Conservation (phyloP, 208 protist species). For the Wallacemonas sp. region DNA sequence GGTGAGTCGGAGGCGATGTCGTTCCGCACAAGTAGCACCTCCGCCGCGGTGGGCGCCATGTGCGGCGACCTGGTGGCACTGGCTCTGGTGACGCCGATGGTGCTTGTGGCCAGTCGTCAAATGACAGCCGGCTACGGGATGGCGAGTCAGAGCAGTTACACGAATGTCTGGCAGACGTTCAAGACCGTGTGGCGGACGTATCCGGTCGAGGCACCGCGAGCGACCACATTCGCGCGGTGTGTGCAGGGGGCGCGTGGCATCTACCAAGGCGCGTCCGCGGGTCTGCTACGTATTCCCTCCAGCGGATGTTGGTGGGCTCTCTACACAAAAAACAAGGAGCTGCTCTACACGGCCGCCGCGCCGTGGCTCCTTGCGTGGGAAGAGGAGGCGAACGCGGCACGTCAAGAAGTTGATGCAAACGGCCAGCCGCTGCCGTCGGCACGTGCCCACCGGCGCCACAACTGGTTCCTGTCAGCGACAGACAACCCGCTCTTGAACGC, state of each 20-base stretch:
- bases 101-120: constrained; percentile 74
- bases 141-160: constrained; percentile 49
- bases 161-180: constrained; percentile 30
- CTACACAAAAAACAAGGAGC: constrained; percentile 74
- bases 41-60: constrained; percentile 67
- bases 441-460: constrained; percentile 53
- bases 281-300: constrained; percentile 64
- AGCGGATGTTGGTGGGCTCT: constrained; percentile 84
- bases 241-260: constrained; percentile 24
- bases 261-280: constrained; percentile 69
- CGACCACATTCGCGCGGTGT: not conserved
- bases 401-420: not conserved
- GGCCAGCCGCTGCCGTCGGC: not conserved
- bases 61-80: constrained; percentile 64
- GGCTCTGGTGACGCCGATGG: constrained; percentile 58
- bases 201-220: constrained; percentile 19
- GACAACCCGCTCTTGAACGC: constrained; percentile 85
- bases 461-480: constrained; percentile 72
- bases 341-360: constrained; percentile 52
- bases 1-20: constrained; percentile 4
- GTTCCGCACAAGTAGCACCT: constrained; percentile 39
- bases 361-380: constrained; percentile 57
- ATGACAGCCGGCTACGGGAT: constrained; percentile 85
- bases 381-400: constrained; percentile 15
- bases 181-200: constrained; percentile 46